Evolutionary conservation across 768 basidiomycete species (phyloP), one percentile per base, ranked within the genome.

Genomic region (Mycena belliarum): DNA sequence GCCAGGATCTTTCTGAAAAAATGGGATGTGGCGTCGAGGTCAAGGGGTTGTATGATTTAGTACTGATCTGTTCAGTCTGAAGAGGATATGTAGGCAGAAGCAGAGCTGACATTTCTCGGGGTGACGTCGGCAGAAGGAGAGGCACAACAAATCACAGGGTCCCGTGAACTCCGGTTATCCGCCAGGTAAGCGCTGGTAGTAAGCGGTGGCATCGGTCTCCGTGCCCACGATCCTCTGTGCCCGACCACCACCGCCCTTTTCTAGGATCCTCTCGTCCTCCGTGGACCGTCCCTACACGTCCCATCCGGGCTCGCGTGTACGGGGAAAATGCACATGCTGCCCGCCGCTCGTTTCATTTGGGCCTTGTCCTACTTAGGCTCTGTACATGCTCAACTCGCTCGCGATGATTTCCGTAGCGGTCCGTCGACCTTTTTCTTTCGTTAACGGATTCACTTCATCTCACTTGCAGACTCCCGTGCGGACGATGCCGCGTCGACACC

Each of bases 261-360:
- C 54, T 24, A 45, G 33, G 33, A 11, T 32, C 14, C 38, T 24
- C 45, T 44, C 49, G 21, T 37, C 33, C 35, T 8, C 20, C 21
- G 23, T 11, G 38, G 40, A 47, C 57, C n/a, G 29, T 7, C 29
- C 29, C 44, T 41, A 15, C 44, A 52, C 40, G 50, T 20, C 10
- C 29, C 33, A 15, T 6, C 23, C 6, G 57, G 37, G 38, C 50
- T n/a, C 47, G 42, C 38, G 7, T 24, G 52, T 18, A 24, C 26
- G 49, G 21, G 47, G 18, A 57, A 52, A 62, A 62, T 57, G 60
- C 9, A 52, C 55, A 45, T 26, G n/a, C 52, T 63, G 52, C 61
- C 56, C 45, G 32, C 32, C 57, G 57, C 53, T 59, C 57, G 58
- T 63, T 63, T 63, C 48, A 54, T 55, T 49, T 61, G 55, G 55